These are phyloP conservation scores for Mycothermus thermophilus DNA, from an alignment of 495 filamentous ascomycete species.

Conservation along the genomic window DNA sequence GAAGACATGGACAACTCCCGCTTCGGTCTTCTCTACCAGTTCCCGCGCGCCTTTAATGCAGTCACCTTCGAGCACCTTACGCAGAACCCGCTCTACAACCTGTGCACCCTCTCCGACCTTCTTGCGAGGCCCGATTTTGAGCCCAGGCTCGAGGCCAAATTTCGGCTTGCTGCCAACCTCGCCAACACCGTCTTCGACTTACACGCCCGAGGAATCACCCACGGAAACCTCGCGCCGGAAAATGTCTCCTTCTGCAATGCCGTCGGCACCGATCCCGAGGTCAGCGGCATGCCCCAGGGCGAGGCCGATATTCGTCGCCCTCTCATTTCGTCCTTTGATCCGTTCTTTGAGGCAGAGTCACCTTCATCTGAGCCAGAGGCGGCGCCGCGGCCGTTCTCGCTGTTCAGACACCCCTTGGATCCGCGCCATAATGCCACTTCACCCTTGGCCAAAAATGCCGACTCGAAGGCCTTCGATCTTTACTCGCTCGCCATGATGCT, in stretches of 20 bases:
- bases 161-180: slow-evolving; percentile 68
- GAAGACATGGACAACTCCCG: slow-evolving; percentile 64
- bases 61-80: slow-evolving; percentile 40
- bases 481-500: slow-evolving; percentile 76
- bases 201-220: slow-evolving; percentile 59
- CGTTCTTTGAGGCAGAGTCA: slow-evolving; percentile 55
- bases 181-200: slow-evolving; percentile 61
- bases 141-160: slow-evolving; percentile 59
- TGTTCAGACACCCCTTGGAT: slow-evolving; percentile 68
- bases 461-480: slow-evolving; percentile 57
- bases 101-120: slow-evolving; percentile 35
- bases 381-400: slow-evolving; percentile 30
- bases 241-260: slow-evolving; percentile 68
- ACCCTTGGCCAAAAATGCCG: slow-evolving; percentile 27
- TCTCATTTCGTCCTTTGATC: slow-evolving; percentile 65
- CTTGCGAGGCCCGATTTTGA: slow-evolving; percentile 41
- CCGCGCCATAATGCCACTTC: slow-evolving; percentile 44
- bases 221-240: slow-evolving; percentile 66
- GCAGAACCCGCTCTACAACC: slow-evolving; percentile 35
- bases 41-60: slow-evolving; percentile 51
- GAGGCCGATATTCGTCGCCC: slow-evolving; percentile 58
- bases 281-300: slow-evolving; percentile 24
- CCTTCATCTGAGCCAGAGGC: slow-evolving; percentile 12
- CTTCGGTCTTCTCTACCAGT: slow-evolving; percentile 70
- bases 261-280: slow-evolving; percentile 23